Percentiles rank a stretch among this genome's conserved stretches.
These are phyloP conservation scores for Zopfochytrium polystomum DNA, from an alignment of 371 early-diverging fungal species.

Conservation along the genomic window DNA sequence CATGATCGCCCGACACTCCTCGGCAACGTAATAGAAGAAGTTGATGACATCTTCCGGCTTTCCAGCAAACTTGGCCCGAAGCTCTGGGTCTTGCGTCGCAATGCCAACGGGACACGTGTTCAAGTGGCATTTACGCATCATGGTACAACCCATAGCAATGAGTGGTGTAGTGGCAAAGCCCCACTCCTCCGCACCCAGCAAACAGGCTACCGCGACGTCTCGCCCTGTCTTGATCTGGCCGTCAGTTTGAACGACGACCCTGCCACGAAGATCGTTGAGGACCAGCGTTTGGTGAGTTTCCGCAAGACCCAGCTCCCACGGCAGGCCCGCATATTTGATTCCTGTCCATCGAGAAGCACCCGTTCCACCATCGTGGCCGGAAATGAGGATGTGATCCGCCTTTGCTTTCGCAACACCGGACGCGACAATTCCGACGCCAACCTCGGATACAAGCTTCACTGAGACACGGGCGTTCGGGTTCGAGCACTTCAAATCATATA, in stretches of 20 bases:
- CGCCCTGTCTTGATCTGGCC: constrained; percentile 96
- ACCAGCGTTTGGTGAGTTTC: constrained; percentile 97
- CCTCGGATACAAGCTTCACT: constrained; percentile 95
- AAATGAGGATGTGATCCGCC: constrained; percentile 94
- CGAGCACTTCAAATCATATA: constrained; percentile 92
- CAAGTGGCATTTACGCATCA: constrained; percentile 91
- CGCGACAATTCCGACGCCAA: constrained; percentile 94
- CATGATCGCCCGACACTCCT: constrained; percentile 89
- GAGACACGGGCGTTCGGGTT: constrained; percentile 88
- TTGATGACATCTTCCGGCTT: constrained; percentile 93
- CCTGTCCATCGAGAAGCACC: constrained; percentile 97
- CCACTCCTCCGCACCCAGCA: constrained; percentile 97
- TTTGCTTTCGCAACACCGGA: constrained; percentile 95
- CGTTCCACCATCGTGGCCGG: constrained; percentile 95
- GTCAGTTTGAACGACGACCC: constrained; percentile 93
- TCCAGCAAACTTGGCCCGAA: constrained; percentile 91
- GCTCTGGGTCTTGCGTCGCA: constrained; percentile 92
- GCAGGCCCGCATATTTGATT: constrained; percentile 95
- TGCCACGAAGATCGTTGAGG: constrained; percentile 89
- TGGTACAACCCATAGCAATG: constrained; percentile 94
- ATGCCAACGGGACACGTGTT: constrained; percentile 97
- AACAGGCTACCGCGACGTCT: constrained; percentile 91
- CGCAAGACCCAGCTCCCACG: constrained; percentile 96
- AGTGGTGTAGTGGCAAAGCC: constrained; percentile 96
- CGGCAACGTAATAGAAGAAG: constrained; percentile 95